phyloP scores from a whole-genome alignment of 805 yeast species.

The Candida boidinii region DNA sequence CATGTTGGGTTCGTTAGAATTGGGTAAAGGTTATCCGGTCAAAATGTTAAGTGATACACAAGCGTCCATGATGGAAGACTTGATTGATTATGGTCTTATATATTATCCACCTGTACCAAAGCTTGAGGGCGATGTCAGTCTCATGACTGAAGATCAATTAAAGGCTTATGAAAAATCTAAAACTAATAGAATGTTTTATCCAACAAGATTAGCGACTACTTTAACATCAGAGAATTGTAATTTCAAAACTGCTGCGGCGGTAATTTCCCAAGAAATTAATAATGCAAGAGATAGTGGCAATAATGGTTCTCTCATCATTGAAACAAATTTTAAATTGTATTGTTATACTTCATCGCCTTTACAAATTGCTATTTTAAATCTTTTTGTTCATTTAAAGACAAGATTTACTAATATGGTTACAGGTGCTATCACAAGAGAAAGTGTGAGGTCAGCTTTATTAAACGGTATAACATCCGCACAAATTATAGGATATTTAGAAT shows the following conservation, averaged over 20 bases:
- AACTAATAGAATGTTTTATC: constrained; percentile 59
- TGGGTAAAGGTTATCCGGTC: constrained; percentile 79
- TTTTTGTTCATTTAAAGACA: constrained; percentile 79
- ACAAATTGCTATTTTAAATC: constrained; percentile 84
- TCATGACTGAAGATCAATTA: constrained; percentile 1
- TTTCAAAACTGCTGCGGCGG: constrained; percentile 64
- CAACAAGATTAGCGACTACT: constrained; percentile 85
- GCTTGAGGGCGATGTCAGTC: background rate
- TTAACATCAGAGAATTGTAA: constrained; percentile 77
- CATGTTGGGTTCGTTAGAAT: constrained; percentile 84
- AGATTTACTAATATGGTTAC: constrained; percentile 89
- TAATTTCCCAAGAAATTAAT: constrained; percentile 58
- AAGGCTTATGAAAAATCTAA: constrained; percentile 2
- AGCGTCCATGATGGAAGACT: constrained; percentile 75
- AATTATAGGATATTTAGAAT: constrained; percentile 76
- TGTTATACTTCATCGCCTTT: constrained; percentile 92
- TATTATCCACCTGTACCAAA: constrained; percentile 29
- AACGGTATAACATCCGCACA: constrained; percentile 96
- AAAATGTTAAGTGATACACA: constrained; percentile 72
- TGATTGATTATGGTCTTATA: constrained; percentile 85
- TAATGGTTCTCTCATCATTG: constrained; percentile 73
- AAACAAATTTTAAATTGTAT: constrained; percentile 88
- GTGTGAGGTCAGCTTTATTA: constrained; percentile 71
- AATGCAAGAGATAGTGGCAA: constrained; percentile 16
- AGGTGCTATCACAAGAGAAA: constrained; percentile 89